Base-by-base conservation (phyloP, 441 rosid species). In the Hypseocharis bilobata region DNA sequence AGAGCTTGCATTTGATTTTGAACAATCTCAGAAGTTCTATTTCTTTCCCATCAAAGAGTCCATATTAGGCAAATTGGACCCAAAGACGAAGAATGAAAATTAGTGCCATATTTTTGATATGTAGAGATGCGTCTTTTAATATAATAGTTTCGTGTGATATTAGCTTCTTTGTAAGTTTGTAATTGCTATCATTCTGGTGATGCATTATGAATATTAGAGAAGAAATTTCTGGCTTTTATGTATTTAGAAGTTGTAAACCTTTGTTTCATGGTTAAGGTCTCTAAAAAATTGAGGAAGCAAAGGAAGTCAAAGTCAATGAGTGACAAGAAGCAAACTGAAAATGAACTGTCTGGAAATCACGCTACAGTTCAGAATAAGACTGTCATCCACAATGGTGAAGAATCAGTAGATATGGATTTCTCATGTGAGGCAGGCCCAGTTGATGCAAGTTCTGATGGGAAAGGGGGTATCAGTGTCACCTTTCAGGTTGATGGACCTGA, bases 261-360 rank as follows among this genome's bases (percentile, higher is more conserved):
- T 55, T 64, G 49, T 69, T 73, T 77, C 49, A 47, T 82, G 40
- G 45, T 78, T 62, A 76, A 94, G 99, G 99, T 94, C 77, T 83
- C 94, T 28, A 91, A 71, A 83, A 91, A 85, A 73, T 84, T 84
- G 55, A 89, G 99, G 75, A 89, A 76, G 78, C 74, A 72, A 40
- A 88, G 83, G 76, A 91, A 82, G 82, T 85, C 80, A 64, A 80
- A 80, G 79, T 67, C 61, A 25, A 68, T 7, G 3, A 51, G 66
- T 26, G 77, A 76, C 64, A 79, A 78, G 68, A 78, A 74, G 67
- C 77, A 84, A 72, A 60, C 72, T 55, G 81, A 68, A 77, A 73
- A 63, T 76, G 82, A 79, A 49, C 74, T 29, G 57, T 69, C 74
- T 67, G 84, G 61, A 68, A 78, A 69, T 71, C 78, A 68, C 63